Base-by-base conservation (phyloP, 2,329 filamentous ascomycete genomes). In the Sporothrix curviconia region DNA sequence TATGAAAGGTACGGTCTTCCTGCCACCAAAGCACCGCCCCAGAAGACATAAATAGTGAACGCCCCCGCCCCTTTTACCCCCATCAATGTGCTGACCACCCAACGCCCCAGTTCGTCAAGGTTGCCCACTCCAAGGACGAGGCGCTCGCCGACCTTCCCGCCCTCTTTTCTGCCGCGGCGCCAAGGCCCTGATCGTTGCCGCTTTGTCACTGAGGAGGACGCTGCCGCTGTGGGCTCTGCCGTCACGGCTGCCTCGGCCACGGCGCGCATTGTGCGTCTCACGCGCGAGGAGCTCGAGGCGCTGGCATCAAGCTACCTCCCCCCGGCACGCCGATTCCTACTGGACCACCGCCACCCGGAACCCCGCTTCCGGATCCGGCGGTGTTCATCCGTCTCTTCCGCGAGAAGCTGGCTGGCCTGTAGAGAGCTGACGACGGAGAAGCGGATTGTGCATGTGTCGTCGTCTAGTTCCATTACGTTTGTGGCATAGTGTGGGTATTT, bases 331-430 rank as follows among this genome's bases (percentile, higher is more conserved):
- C 52, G 11, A 12, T 51, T 15, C 49, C 24, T 7, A 52, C 37
- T 6, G 57, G 57, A 14, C 32, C 42, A 3, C 46, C 42, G 25
- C 57, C 54, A n/a, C 25, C 47, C 6, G 57, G 34, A 3, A 36
- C 53, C 2, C 46, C 46, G 11, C 54, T n/a, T 1, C 57, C 53
- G 7, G 54, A 59, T 11, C 57, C 53, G 8, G 36, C 40, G 11
- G 34, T 56, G 4, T 52, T 56, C 42, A 42, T 19, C 4, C 54
- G 54, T 8, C 47, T 59, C 15, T 47, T 56, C 34, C 53, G 54
- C 25, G 34, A 54, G 47, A 59, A 59, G 57, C 54, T 59, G 19
- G 52, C 53, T 2, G 57, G 52, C n/a, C n/a, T n/a, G n/a, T n/a
- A n/a, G n/a, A n/a, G n/a, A n/a, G n/a, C n/a, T n/a, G n/a, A n/a